Evolutionary conservation across 1,284 basidiomycete species (phyloP).

Genomic region (Gomphus sp.): DNA sequence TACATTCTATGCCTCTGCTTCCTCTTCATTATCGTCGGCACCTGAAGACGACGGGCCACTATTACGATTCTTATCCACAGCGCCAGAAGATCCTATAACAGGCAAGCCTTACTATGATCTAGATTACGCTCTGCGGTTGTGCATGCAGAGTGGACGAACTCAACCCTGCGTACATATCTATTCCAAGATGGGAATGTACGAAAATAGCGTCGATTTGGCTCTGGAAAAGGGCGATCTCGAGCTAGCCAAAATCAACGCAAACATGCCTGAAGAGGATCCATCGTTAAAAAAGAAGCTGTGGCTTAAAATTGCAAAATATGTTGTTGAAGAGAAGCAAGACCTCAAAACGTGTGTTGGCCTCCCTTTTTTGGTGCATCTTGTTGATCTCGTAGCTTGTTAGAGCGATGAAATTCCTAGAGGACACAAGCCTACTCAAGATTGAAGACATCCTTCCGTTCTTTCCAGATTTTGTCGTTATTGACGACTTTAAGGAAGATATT

Average conservation of each 20-base stretch:
- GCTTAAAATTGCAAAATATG: constrained; percentile 96
- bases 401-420: constrained; percentile 93
- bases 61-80: constrained; percentile 78
- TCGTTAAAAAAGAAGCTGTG: constrained; percentile 89
- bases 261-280: constrained; percentile 86
- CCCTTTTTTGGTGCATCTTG: constrained; percentile 8
- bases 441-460: constrained; percentile 99
- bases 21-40: constrained; percentile 31
- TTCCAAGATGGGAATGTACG: constrained; percentile 95
- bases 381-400: constrained; percentile 31
- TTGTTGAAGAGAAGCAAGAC: constrained; percentile 95
- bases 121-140: constrained; percentile 91
- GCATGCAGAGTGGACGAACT: constrained; percentile 72
- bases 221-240: constrained; percentile 90
- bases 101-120: constrained; percentile 92
- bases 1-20: constrained; percentile 61
- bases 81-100: constrained; percentile 76
- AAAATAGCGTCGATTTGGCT: constrained; percentile 93
- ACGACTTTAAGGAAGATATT: constrained; percentile 99
- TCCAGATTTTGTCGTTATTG: constrained; percentile 98
- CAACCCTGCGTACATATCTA: constrained; percentile 96
- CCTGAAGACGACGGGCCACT: constrained; percentile 70
- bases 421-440: constrained; percentile 91
- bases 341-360: constrained; percentile 76
- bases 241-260: constrained; percentile 87